phyloP scores from a whole-genome alignment of 331 rosid species.

The Stylosanthes scabra region DNA sequence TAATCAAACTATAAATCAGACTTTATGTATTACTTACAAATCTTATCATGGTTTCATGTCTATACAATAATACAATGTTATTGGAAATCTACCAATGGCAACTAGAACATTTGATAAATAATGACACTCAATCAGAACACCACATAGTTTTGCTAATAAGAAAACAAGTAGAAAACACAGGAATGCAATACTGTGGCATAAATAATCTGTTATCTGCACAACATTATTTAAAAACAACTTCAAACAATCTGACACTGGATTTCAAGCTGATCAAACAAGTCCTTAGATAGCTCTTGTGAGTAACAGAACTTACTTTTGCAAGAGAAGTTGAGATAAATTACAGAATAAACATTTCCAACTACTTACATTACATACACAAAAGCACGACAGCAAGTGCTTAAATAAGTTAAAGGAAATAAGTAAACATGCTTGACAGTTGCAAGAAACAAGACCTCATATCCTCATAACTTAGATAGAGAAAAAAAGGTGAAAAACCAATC shows the following conservation, averaged over 20 bases:
- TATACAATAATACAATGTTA: no score
- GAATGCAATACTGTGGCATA: constrained; percentile 16
- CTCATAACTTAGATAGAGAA: constrained; percentile 49
- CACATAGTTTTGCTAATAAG: neutral
- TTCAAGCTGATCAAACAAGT: constrained; percentile 37
- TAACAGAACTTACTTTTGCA: constrained; percentile 50
- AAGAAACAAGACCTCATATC: constrained; percentile 48
- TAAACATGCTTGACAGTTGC: constrained; percentile 48
- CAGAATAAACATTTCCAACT: constrained; percentile 61
- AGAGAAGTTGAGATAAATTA: constrained; percentile 64
- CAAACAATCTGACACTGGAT: constrained; percentile 38
- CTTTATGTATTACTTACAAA: no score
- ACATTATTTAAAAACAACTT: constrained; percentile 40
- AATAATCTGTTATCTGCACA: constrained; percentile 5
- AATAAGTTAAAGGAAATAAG: constrained; percentile 54
- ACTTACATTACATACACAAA: constrained; percentile 57
- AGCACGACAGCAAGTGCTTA: constrained; percentile 63
- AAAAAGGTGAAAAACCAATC: constrained; percentile 32
- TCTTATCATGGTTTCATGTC: neutral
- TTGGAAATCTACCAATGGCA: no score
- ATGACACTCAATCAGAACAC: no score
- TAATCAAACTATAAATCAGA: no score
- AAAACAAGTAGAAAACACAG: constrained; percentile 1
- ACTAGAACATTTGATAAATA: no score
- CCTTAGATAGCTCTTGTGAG: constrained; percentile 42